Conservation (phyloP, 768 basidiomycete species). For the Amanita pallidorosea region DNA sequence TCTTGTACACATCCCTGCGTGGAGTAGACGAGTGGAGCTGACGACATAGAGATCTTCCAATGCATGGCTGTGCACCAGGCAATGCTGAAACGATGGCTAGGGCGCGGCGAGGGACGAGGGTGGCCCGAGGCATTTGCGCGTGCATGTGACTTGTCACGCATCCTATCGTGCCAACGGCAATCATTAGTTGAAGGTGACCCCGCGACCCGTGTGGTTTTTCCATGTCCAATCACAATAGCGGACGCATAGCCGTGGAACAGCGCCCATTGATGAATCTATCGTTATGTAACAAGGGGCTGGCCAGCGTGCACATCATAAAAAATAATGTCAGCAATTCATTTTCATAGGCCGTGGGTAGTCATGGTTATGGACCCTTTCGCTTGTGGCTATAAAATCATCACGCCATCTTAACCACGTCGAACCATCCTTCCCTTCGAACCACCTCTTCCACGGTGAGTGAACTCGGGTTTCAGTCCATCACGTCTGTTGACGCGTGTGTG, state of each 20-base stretch:
- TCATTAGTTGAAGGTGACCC: no score
- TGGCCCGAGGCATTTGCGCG: neutral
- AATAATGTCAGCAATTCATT: neutral
- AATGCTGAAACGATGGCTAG: neutral
- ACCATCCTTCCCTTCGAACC: neutral
- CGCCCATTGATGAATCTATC: no score
- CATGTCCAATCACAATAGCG: no score
- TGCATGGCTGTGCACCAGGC: neutral
- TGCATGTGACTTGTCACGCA: neutral
- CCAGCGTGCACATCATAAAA: neutral
- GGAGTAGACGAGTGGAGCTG: neutral
- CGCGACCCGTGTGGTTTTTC: no score
- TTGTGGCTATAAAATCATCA: neutral
- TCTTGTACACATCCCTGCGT: neutral
- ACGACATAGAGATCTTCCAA: neutral
- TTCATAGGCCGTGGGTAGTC: neutral
- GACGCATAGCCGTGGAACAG: no score
- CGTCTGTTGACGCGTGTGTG: conserved; percentile 9
- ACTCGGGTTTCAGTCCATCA: conserved; percentile 9
- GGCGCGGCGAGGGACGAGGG: neutral
- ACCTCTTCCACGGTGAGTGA: neutral
- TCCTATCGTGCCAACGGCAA: no score
- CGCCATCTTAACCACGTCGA: neutral
- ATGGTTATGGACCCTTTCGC: neutral
- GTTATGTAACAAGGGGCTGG: no score